Base-by-base conservation (phyloP, 2,329 filamentous ascomycete genomes). In the Alternaria ethzedia region DNA sequence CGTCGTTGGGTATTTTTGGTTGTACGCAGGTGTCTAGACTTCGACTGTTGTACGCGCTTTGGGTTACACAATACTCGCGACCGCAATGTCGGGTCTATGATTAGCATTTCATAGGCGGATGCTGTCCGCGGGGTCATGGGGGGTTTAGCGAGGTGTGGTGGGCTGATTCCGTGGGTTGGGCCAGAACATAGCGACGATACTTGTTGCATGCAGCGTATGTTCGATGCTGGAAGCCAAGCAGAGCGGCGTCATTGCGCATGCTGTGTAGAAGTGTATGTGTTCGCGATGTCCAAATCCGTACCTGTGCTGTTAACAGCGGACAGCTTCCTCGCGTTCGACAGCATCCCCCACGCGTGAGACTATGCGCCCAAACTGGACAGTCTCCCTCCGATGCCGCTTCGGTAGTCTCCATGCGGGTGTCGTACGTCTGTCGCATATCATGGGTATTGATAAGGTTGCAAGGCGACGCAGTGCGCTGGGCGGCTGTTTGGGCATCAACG, bases 61-160 rank as follows among this genome's bases (percentile, higher is more conserved):
- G n/a, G 30, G 58, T 60, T 60, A 49, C 51, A 60, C 44, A 41
- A 28, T 51, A 30, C 23, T 26, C 57, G 45, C 51, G 23, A 43
- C 51, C 44, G n/a, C 13, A 32, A 12, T 3, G 43, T 8, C 41
- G 26, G 50, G 36, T 36, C 17, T 2, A 8, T 9, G 17, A 6
- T 23, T 25, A 26, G 23, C 23, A 60, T 41, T 51, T 45, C 23
- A 58, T 52, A 47, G 36, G 59, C 28, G 45, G 45, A 47, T 17
- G 12, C n/a, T 9, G 4, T 51, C 41, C 6, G 28, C 12, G 30
- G 41, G 28, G 30, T 32, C 41, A 23, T 46, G 23, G 9, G 28
- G 12, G 12, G n/a, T 61, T 59, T 58, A 62, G 47, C 59, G 54
- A 62, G 47, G 54, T 59, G 55, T 62, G 59, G 54, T 61, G 46